Conservation (phyloP, 2,329 filamentous ascomycete genomes). For the Penicillium capsulatum region DNA sequence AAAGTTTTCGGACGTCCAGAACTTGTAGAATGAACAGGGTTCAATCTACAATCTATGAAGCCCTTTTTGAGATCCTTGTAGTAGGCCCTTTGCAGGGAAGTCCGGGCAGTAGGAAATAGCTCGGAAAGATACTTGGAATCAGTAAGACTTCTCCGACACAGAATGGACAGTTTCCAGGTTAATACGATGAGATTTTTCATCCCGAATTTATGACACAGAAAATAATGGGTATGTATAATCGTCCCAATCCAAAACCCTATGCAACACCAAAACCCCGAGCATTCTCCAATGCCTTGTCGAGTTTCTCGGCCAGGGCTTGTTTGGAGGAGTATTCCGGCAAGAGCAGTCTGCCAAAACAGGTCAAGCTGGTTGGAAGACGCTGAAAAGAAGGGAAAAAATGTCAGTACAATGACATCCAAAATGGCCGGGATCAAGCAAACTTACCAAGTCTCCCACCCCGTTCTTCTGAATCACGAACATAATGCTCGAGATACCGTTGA, state of each 20-base stretch:
- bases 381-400: slow-evolving; percentile 17
- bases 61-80: too few relatives aligned
- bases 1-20: too few relatives aligned
- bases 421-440: slow-evolving; percentile 13
- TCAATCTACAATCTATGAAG: too few relatives aligned
- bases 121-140: too few relatives aligned
- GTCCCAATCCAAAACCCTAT: slow-evolving; percentile 35
- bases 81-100: too few relatives aligned
- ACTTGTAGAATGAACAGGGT: too few relatives aligned
- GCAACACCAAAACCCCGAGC: slow-evolving; percentile 84
- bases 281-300: slow-evolving; percentile 84
- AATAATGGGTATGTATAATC: slow-evolving; percentile 18
- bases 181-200: too few relatives aligned
- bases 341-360: slow-evolving; percentile 85
- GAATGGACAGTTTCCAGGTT: too few relatives aligned
- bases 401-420: neutral
- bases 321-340: slow-evolving; percentile 75
- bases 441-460: slow-evolving; percentile 56
- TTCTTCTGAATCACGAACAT: slow-evolving; percentile 81
- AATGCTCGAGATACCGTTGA: slow-evolving; percentile 76
- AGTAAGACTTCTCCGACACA: too few relatives aligned
- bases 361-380: slow-evolving; percentile 77
- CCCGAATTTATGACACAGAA: slow-evolving; percentile 9
- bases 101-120: too few relatives aligned
- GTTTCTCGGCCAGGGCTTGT: slow-evolving; percentile 66